A percentile compares a stretch with the other conserved stretches of the same genome.
phyloP scores from a whole-genome alignment of 371 early-diverging fungal species.

The Mortierella sp. region DNA sequence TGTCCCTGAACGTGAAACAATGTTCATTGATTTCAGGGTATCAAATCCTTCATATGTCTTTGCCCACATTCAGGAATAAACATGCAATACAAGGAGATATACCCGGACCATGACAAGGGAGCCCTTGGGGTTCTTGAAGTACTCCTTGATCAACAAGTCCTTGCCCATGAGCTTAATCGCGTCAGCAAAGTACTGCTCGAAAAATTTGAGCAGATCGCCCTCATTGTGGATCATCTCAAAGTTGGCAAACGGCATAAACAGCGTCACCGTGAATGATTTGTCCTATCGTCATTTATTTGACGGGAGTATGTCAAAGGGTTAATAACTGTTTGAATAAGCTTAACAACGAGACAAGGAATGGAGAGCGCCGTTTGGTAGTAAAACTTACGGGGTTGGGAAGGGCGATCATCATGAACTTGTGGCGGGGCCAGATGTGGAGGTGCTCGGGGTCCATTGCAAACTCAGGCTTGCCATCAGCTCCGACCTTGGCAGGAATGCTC shows the following conservation, averaged over 20 bases:
- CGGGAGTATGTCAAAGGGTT: too few species aligned
- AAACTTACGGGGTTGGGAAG: conserved; percentile 87
- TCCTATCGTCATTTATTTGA: conserved; percentile 64
- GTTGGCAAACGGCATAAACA: conserved; percentile 94
- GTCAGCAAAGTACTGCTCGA: conserved; percentile 86
- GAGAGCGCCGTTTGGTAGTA: background rate
- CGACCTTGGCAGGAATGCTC: conserved; percentile 75
- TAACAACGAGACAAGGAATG: background rate
- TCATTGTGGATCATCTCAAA: conserved; percentile 85
- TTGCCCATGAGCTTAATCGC: conserved; percentile 86
- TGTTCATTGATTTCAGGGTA: too few species aligned
- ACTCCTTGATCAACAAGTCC: conserved; percentile 77
- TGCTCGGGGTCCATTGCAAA: conserved; percentile 92
- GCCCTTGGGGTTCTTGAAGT: conserved; percentile 89
- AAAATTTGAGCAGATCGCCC: conserved; percentile 79
- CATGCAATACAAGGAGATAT: background rate
- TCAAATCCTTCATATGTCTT: too few species aligned
- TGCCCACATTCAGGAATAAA: background rate
- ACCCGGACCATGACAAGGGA: conserved; percentile 87
- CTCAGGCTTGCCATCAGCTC: conserved; percentile 65
- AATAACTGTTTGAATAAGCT: background rate
- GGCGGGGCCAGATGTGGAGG: conserved; percentile 98
- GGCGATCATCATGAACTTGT: conserved; percentile 97
- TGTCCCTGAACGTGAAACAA: too few species aligned
- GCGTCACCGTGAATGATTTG: conserved; percentile 94